Base-by-base conservation (phyloP, 1,284 basidiomycete genomes). In the Coniophora puteana region DNA sequence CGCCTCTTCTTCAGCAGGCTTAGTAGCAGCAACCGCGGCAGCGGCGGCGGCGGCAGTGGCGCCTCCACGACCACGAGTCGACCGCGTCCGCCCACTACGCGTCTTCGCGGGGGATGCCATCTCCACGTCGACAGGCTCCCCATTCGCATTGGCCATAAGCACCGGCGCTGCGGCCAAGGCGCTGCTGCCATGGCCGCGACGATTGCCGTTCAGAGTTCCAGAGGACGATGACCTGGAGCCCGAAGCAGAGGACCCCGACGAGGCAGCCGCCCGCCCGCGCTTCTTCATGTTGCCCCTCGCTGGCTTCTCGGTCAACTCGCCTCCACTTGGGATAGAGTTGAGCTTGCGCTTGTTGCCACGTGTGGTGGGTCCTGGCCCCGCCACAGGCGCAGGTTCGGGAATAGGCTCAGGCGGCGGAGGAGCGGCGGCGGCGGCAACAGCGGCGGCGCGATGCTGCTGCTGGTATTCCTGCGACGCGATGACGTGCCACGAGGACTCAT, bases 401-500 rank as follows among this genome's bases (percentile, higher is more conserved):
- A 53, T 14, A 20, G 33, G 33, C 23, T 14, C 18, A 7, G 17
- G 17, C n/a, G 8, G 6, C 29, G 7, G 29, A 11, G 25, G n/a
- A n/a, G n/a, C n/a, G n/a, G n/a, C n/a, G n/a, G n/a, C n/a, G n/a
- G n/a, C n/a, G n/a, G n/a, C n/a, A n/a, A n/a, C n/a, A n/a, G n/a
- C n/a, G n/a, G n/a, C n/a, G n/a, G n/a, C 35, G 13, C 28, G 22
- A 10, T 20, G 25, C 8, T 21, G 37, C 11, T 41, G 13, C 33
- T 5, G 17, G 10, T 11, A 8, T 16, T 35, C 33, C 33, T 35
- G 33, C 6, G 33, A 35, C 17, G 33, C 33, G 5, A 63, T 48
- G 48, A 63, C 51, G 23, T 61, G 53, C 57, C 55, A 61, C 22
- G 53, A 61, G n/a, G 57, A 55, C 17, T 61, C 59, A 0, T 46